These are phyloP conservation scores for Hypoxylon sp. DNA, from an alignment of 2,329 filamentous ascomycete species.

Conservation along the genomic window DNA sequence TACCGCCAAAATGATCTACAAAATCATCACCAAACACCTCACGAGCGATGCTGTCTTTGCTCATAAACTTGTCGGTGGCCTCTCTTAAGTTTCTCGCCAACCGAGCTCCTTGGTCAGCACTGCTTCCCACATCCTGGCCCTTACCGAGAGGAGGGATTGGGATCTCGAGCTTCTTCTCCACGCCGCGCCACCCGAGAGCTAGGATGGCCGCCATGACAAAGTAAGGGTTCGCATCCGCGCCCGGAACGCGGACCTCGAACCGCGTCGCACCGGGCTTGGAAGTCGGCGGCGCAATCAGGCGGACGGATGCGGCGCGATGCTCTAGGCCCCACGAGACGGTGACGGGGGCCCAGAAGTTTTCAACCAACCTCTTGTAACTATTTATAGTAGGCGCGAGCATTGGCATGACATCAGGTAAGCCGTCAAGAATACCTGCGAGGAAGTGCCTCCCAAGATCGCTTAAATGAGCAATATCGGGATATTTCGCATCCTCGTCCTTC, in stretches of 20 bases:
- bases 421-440: slow-evolving; percentile 89
- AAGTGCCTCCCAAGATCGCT: slow-evolving; percentile 94
- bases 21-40: slow-evolving; percentile 96
- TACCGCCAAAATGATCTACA: slow-evolving; percentile 95
- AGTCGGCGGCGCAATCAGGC: slow-evolving; percentile 90
- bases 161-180: slow-evolving; percentile 92
- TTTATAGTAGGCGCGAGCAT: slow-evolving; percentile 95
- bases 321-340: slow-evolving; percentile 98
- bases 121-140: slow-evolving; percentile 84
- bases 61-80: slow-evolving; percentile 83
- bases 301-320: slow-evolving; percentile 91
- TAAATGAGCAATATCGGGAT: slow-evolving; percentile 81
- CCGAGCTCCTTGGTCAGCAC: slow-evolving; percentile 78
- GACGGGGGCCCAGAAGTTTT: slow-evolving; percentile 99
- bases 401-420: slow-evolving; percentile 95
- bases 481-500: slow-evolving; percentile 79
- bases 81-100: slow-evolving; percentile 89
- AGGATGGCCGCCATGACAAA: slow-evolving; percentile 89
- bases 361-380: slow-evolving; percentile 97
- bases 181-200: slow-evolving; percentile 89
- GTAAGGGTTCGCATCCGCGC: slow-evolving; percentile 93
- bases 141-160: slow-evolving; percentile 86
- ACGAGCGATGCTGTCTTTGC: slow-evolving; percentile 86
- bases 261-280: slow-evolving; percentile 87
- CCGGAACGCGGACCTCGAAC: slow-evolving; percentile 92